Conservation (phyloP, 2,329 filamentous ascomycete species). For the Westerdykella sp. region DNA sequence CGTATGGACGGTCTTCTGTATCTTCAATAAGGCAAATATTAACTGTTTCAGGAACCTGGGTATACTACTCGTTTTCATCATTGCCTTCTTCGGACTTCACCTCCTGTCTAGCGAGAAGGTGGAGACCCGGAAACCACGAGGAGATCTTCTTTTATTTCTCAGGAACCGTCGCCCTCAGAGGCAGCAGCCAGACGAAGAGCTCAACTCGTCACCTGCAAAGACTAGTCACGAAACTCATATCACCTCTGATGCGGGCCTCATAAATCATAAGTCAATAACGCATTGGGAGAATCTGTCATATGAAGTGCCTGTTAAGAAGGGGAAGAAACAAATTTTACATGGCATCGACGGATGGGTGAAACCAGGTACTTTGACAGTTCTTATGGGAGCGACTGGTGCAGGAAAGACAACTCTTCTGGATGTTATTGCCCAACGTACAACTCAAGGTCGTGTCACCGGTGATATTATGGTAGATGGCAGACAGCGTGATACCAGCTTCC, state of each 20-base stretch:
- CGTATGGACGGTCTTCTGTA: no score
- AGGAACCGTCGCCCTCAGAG: no score
- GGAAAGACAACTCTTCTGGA: conserved; percentile 33
- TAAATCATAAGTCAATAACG: background rate
- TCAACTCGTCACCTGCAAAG: no score
- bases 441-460: conserved; percentile 23
- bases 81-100: background rate
- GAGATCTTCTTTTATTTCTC: background rate
- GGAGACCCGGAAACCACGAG: background rate
- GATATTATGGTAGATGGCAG: conserved; percentile 25
- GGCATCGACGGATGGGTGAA: conserved; percentile 50
- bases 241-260: no score
- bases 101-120: background rate
- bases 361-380: conserved; percentile 47
- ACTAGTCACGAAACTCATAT: no score
- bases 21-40: no score
- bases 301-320: conserved; percentile 59
- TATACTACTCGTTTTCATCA: background rate
- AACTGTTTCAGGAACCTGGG: background rate
- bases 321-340: conserved; percentile 43
- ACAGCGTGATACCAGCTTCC: conserved; percentile 21
- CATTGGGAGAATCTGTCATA: conserved; percentile 50
- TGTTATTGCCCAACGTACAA: conserved; percentile 25
- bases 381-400: conserved; percentile 28
- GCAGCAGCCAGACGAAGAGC: background rate